Base-by-base conservation (phyloP, 495 filamentous ascomycete genomes). In the Aspergillus carlsbadensis region DNA sequence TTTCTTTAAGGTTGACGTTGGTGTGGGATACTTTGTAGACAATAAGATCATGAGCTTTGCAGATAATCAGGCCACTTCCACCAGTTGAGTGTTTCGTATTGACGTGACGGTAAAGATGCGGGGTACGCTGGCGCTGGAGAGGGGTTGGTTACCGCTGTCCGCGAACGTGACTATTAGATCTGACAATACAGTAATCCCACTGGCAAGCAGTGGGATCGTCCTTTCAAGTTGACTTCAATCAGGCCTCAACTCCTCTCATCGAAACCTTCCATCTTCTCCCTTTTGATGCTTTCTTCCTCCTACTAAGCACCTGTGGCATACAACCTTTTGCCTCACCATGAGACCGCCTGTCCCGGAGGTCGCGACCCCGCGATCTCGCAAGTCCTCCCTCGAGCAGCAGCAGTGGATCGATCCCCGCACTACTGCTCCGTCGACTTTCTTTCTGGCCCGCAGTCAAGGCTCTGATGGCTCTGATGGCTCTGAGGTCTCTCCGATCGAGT, bases 371-470 rank as follows among this genome's bases (percentile, higher is more conserved):
- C 60, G 60, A 22, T 57, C 62, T 52, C 74, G 67, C 55, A 78
- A 77, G 62, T 50, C 62, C 29, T 69, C 70, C 53, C 57, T 70
- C 34, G 68, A 67, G 56, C 53, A 54, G 14, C 70, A 72, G 55
- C 66, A 69, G 54, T 72, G 69, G 64, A 58, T 67, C 49, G 74
- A 78, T 59, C 66, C 71, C 70, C 73, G 67, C 68, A 69, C 43
- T 49, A 49, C 65, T 13, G 63, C 59, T 59, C 77, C 78, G 37
- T 65, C 75, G 46, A 78, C 76, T 45, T 81, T 81, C 66, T 80
- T 81, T 55, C 64, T 79, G 51, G 66, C 72, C 41, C 72, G 72
- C 56, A 69, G 40, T 45, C 57, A 61, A 37, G 48, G 68, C 58
- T 49, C 52, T 42, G 68, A 74, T 20, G 48, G 56, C 39, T 62